These are phyloP conservation scores for Ramaria rubella DNA, from an alignment of 768 basidiomycete genomes.

Conservation along the genomic window DNA sequence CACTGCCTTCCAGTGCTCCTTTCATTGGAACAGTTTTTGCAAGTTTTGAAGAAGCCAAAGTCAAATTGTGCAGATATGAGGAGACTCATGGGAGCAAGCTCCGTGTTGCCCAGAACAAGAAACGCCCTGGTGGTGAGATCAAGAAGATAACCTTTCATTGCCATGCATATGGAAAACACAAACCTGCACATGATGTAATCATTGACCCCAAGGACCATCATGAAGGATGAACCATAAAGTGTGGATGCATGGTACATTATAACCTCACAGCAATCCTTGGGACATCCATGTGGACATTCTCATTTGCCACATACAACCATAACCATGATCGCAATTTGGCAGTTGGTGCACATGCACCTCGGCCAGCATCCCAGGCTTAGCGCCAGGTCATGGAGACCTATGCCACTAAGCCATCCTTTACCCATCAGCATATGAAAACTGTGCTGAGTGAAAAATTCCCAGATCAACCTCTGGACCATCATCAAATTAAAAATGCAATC, in stretches of 20 bases:
- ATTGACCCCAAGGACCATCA: slow-evolving; percentile 19
- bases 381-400: neutral
- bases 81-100: neutral
- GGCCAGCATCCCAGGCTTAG: slow-evolving; percentile 10
- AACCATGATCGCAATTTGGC: slow-evolving; percentile 16
- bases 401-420: slow-evolving; percentile 16
- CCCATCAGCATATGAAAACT: slow-evolving; percentile 9
- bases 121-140: neutral
- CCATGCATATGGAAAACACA: slow-evolving; percentile 15
- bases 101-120: too few species aligned
- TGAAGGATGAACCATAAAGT: slow-evolving; percentile 17
- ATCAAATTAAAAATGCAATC: slow-evolving; percentile 2
- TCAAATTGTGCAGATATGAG: neutral
- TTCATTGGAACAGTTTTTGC: neutral
- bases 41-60: too few species aligned
- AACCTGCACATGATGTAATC: slow-evolving; percentile 6
- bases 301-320: slow-evolving; percentile 15
- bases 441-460: slow-evolving; percentile 7
- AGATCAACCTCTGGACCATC: neutral
- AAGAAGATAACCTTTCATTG: slow-evolving; percentile 19
- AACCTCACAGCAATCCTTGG: too few species aligned
- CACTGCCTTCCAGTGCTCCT: neutral
- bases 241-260: slow-evolving; percentile 20
- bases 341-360: slow-evolving; percentile 13
- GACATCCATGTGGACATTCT: too few species aligned